These are phyloP conservation scores for Ophiocordyceps polyrhachis-furcata DNA, from an alignment of 2,329 filamentous ascomycete genomes.

Conservation along the genomic window DNA sequence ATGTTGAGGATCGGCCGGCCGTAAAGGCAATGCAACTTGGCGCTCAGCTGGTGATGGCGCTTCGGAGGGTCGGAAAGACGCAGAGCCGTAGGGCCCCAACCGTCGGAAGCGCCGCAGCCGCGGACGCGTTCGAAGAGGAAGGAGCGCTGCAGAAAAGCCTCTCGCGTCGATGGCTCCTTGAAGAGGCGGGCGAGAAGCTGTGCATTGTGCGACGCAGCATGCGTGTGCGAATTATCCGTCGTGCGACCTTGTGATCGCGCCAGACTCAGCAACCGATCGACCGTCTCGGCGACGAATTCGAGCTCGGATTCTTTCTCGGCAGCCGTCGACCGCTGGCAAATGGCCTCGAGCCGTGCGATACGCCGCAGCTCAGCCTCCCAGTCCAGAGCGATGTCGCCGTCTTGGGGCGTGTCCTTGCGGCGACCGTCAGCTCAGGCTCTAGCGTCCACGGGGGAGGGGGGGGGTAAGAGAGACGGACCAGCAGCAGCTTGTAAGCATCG, in stretches of 20 bases:
- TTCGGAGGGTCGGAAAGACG: not conserved
- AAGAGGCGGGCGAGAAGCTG: slow-evolving; percentile 25
- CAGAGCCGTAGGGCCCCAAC: too few species aligned
- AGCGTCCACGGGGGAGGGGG: not conserved
- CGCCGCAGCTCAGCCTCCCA: slow-evolving; percentile 26
- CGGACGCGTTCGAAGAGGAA: slow-evolving; percentile 41
- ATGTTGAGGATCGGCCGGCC: slow-evolving; percentile 36
- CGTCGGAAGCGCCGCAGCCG: slow-evolving; percentile 12
- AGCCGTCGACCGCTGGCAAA: slow-evolving; percentile 17
- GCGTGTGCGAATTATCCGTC: slow-evolving; percentile 14
- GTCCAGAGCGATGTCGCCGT: slow-evolving; percentile 15
- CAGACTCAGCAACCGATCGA: slow-evolving; percentile 25
- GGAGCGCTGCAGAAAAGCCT: slow-evolving; percentile 45
- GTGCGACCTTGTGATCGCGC: slow-evolving; percentile 18
- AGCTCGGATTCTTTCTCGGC: slow-evolving; percentile 25
- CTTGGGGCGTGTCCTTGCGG: slow-evolving; percentile 14
- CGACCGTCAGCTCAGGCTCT: not conserved
- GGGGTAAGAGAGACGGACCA: slow-evolving; percentile 24
- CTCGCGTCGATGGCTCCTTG: slow-evolving; percentile 27
- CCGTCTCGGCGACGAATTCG: slow-evolving; percentile 26
- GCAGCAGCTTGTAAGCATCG: slow-evolving; percentile 37
- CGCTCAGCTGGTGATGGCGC: slow-evolving; percentile 39
- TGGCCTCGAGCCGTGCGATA: slow-evolving; percentile 21
- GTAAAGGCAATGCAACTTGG: slow-evolving; percentile 51
- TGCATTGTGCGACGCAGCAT: slow-evolving; percentile 27